A percentile compares a stretch with the other conserved stretches of the same genome.
These are phyloP conservation scores for Friedmanniomyces simplex DNA, from an alignment of 495 filamentous ascomycete species.

Conservation along the genomic window DNA sequence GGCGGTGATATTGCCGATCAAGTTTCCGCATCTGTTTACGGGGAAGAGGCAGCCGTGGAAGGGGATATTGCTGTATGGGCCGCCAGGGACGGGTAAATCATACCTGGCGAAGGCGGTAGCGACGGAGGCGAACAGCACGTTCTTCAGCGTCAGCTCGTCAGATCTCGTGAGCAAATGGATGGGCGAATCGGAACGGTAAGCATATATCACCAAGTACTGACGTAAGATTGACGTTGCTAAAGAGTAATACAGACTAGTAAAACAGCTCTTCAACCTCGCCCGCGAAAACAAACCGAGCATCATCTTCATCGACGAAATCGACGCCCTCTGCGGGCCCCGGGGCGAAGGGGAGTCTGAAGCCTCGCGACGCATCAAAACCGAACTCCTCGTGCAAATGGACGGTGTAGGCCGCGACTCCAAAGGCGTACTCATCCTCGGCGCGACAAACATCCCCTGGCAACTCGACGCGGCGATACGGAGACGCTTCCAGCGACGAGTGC, in stretches of 20 bases:
- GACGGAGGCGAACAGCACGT: conserved; percentile 98
- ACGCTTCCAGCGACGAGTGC: conserved; percentile 91
- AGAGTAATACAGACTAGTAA: conserved; percentile 59
- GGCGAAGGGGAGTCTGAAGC: conserved; percentile 98
- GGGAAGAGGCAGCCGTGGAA: conserved; percentile 98
- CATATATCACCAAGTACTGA: not conserved
- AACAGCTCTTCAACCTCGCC: conserved; percentile 95
- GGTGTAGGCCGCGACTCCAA: conserved; percentile 90
- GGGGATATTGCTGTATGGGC: conserved; percentile 91
- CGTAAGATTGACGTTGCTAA: not conserved
- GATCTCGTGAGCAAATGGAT: conserved; percentile 99
- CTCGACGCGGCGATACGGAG: conserved; percentile 94
- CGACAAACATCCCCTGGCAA: conserved; percentile 99
- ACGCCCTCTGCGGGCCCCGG: conserved; percentile 89
- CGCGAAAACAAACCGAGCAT: conserved; percentile 97
- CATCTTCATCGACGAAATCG: conserved; percentile 99
- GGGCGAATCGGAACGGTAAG: conserved; percentile 94
- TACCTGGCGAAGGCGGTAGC: conserved; percentile 96
- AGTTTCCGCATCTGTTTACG: conserved; percentile 94
- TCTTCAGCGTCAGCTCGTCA: conserved; percentile 95
- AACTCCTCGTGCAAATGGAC: conserved; percentile 98
- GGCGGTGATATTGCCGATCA: conserved; percentile 92
- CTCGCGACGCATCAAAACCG: conserved; percentile 93
- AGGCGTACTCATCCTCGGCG: conserved; percentile 89
- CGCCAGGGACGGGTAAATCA: conserved; percentile 92